These are phyloP conservation scores for Scytalidium lignicola DNA, from an alignment of 2,329 filamentous ascomycete genomes.

Conservation along the genomic window DNA sequence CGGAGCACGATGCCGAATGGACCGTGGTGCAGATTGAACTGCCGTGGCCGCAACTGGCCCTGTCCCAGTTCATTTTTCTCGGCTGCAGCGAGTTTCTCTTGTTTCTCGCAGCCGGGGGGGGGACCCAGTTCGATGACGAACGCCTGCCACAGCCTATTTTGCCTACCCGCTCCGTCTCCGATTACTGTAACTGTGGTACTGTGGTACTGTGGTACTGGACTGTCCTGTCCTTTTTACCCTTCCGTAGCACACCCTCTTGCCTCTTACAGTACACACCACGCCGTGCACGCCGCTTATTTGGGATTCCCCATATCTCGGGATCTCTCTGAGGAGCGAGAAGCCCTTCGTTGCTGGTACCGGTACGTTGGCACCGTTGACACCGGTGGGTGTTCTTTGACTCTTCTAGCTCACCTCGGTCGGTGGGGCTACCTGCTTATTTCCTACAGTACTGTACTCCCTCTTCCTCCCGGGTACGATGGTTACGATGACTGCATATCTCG, in stretches of 20 bases:
- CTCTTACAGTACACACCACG: not conserved
- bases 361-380: not conserved
- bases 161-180: not conserved
- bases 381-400: not conserved
- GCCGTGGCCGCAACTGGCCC: not conserved
- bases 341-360: not conserved
- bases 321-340: not conserved
- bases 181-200: no score
- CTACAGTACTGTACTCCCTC: not conserved
- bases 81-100: no score
- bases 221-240: no score
- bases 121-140: no score
- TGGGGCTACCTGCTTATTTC: not conserved
- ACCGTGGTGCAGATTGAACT: not conserved
- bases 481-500: not conserved
- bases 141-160: not conserved
- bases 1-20: not conserved
- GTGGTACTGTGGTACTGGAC: no score
- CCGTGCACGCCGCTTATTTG: not conserved
- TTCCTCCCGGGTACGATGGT: not conserved
- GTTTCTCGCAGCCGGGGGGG: no score
- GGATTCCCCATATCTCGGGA: not conserved
- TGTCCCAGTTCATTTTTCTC: not conserved
- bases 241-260: no score
- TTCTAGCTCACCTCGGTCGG: not conserved